A percentile compares a stretch with the other conserved stretches of the same genome.
Evolutionary conservation across 768 basidiomycete genomes (phyloP).

Genomic region (Cystofilobasidium capitatum): DNA sequence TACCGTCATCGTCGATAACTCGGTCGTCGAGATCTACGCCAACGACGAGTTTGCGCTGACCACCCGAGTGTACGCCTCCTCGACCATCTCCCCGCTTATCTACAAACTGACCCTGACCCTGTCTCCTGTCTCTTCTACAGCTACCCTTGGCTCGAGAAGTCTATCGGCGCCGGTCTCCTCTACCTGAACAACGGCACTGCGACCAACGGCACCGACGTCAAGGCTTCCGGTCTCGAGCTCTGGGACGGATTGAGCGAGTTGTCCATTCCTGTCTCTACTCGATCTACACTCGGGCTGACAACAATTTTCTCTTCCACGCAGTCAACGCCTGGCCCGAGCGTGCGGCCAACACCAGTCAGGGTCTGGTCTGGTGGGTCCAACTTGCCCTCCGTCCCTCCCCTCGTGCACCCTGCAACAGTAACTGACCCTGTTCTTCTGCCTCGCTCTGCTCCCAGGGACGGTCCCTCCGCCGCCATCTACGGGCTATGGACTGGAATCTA

Average conservation of each 20-base stretch:
- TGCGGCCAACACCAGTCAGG: constrained; percentile 24
- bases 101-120: not conserved
- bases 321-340: constrained; percentile 31
- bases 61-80: constrained; percentile 24
- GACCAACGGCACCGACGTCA: constrained; percentile 10
- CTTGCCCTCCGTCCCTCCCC: not conserved
- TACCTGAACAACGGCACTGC: not conserved
- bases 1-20: constrained; percentile 32
- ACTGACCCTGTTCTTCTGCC: not conserved
- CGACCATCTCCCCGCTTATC: not conserved
- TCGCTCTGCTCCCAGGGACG: constrained; percentile 10
- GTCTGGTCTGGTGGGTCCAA: constrained; percentile 27
- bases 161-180: constrained; percentile 30
- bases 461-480: constrained; percentile 12
- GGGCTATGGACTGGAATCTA: constrained; percentile 18
- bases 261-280: not conserved
- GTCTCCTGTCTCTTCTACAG: not conserved
- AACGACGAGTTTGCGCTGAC: constrained; percentile 31
- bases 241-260: constrained; percentile 29
- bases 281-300: no score
- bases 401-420: not conserved
- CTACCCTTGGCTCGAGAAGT: constrained; percentile 31
- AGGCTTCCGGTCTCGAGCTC: constrained; percentile 26
- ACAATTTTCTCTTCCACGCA: not conserved
- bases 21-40: constrained; percentile 31